Base-by-base conservation (phyloP, 2,329 filamentous ascomycete genomes). In the Zalaria obscura region DNA sequence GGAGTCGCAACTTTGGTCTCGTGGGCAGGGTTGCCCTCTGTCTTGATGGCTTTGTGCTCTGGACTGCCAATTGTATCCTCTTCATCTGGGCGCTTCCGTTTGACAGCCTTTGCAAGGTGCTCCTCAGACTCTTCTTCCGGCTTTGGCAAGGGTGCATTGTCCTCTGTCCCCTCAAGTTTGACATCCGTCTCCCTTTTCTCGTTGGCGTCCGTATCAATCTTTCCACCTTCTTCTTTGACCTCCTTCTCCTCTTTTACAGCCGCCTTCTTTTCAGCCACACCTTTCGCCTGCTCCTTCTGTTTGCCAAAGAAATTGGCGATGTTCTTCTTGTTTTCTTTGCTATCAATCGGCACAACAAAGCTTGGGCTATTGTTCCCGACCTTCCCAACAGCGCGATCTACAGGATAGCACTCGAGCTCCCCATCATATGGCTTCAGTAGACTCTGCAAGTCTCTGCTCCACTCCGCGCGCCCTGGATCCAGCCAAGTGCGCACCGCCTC, bases 281-380 rank as follows among this genome's bases (percentile, higher is more conserved):
- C 51, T 40, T 52, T 52, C 1, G 50, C 50, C n/a, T 49, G 52
- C 41, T 64, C 65, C 41, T 61, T 61, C 46, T 70, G 68, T 35
- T 76, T 82, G 5, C 72, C 72, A 55, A 96, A 96, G 67, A 94
- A 95, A 53, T 94, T 94, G 36, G 83, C 83, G 59, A 96, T 96
- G 50, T 91, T 95, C 39, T 73, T 78, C 65, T 93, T 95, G 60
- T 95, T 95, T 53, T 88, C 83, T 48, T 76, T 79, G 61, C 83
- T 93, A 52, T 83, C 73, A 29, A 95, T 64, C 0, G 89, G 89
- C 2, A 94, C 67, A 36, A 95, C 72, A 54, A 95, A 94, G 1
- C 72, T 73, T 0, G 85, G 78, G 18, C 83, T 93, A 58, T 93
- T 83, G 51, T 93, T 94, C 4, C 89, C 88, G 0, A 94, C 88